These are phyloP conservation scores for Gleditsia sinensis DNA, from an alignment of 306 rosid genomes.

Conservation along the genomic window DNA sequence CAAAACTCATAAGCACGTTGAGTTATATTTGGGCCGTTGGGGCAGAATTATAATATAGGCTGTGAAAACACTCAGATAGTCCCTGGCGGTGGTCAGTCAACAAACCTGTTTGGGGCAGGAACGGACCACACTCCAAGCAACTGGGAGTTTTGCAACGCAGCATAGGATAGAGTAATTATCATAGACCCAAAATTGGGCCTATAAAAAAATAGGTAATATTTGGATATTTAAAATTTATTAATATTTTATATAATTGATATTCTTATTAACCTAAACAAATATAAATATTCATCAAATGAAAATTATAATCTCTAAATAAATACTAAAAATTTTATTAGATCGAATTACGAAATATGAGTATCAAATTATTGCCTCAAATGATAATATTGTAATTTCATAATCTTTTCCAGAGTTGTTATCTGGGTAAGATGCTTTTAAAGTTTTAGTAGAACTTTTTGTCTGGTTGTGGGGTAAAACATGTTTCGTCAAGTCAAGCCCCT, in stretches of 20 bases:
- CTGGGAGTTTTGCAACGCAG: background rate
- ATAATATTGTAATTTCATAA: background rate
- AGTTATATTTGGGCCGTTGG: conserved; percentile 31
- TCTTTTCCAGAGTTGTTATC: background rate
- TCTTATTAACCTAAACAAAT: too few relatives aligned
- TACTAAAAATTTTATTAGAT: too few relatives aligned
- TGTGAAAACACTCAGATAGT: conserved; percentile 20
- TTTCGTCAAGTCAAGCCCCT: conserved; percentile 40
- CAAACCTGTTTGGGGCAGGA: conserved; percentile 23
- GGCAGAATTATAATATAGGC: conserved; percentile 37
- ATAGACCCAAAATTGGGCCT: too few relatives aligned
- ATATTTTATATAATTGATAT: too few relatives aligned
- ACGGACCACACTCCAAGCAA: conserved; percentile 20
- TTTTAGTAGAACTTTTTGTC: conserved; percentile 44
- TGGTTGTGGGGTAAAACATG: conserved; percentile 44
- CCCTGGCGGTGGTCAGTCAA: conserved; percentile 23
- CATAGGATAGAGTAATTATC: background rate
- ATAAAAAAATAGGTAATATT: too few relatives aligned
- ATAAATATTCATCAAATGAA: too few relatives aligned
- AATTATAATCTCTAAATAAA: too few relatives aligned
- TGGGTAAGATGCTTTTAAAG: conserved; percentile 31
- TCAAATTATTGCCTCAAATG: background rate
- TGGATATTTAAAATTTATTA: too few relatives aligned
- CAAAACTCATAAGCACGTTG: conserved; percentile 10
- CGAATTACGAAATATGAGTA: too few relatives aligned